phyloP scores from a whole-genome alignment of 495 filamentous ascomycete genomes.

The Hypomontagnella monticulosa region DNA sequence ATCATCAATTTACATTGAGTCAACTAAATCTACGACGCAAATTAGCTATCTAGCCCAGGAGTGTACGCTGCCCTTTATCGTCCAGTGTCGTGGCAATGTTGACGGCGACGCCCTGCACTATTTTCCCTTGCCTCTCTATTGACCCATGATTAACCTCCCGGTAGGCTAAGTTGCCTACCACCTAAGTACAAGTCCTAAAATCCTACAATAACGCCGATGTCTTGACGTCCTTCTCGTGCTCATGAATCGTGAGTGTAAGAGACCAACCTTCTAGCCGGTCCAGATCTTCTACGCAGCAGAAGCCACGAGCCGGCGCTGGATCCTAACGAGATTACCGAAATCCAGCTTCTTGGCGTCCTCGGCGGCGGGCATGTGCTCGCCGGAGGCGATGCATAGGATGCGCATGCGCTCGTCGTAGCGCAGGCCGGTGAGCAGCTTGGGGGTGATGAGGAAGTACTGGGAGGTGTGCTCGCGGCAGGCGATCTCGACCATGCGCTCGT shows the following conservation, averaged over 20 bases:
- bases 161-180: not conserved
- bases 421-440: constrained; percentile 89
- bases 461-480: constrained; percentile 78
- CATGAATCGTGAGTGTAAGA: constrained; percentile 4
- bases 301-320: constrained; percentile 52
- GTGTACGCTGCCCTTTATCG: no score
- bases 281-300: constrained; percentile 36
- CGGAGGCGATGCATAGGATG: constrained; percentile 91
- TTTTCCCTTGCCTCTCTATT: not conserved
- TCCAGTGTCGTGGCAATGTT: no score
- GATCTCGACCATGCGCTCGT: constrained; percentile 95
- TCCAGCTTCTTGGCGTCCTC: constrained; percentile 63
- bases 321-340: constrained; percentile 61
- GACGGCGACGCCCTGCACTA: not conserved
- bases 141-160: not conserved
- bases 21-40: no score
- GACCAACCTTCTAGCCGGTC: no score
- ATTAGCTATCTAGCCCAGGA: no score
- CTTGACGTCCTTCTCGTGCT: not conserved
- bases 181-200: not conserved
- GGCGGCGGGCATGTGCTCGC: constrained; percentile 81
- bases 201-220: not conserved
- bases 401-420: constrained; percentile 90
- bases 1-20: no score
- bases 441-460: constrained; percentile 95